Evolutionary conservation across 192 early-diverging fungal genomes (phyloP).

Genomic region (Coemansia sp.): DNA sequence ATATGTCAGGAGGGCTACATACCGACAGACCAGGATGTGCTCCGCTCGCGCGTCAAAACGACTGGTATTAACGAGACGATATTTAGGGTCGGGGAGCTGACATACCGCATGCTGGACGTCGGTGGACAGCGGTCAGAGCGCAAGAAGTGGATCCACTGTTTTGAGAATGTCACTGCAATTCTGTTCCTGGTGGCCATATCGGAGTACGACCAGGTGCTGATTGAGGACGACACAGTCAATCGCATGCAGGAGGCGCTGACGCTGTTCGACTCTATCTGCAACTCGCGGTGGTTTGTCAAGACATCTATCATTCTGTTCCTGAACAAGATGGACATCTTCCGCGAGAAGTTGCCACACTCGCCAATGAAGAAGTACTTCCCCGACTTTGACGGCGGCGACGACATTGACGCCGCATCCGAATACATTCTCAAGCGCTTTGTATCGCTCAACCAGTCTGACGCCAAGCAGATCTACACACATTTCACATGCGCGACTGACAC

Average conservation of each 20-base stretch:
- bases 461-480: slow-evolving; percentile 85
- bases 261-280: slow-evolving; percentile 97
- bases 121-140: slow-evolving; percentile 97
- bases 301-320: slow-evolving; percentile 98
- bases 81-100: slow-evolving; percentile 86
- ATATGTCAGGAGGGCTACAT: slow-evolving; percentile 77
- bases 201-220: slow-evolving; percentile 93
- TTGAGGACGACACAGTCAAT: slow-evolving; percentile 96
- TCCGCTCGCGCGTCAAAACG: slow-evolving; percentile 95
- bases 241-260: slow-evolving; percentile 96
- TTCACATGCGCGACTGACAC: slow-evolving; percentile 89
- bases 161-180: slow-evolving; percentile 95
- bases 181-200: slow-evolving; percentile 93
- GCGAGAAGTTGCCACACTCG: slow-evolving; percentile 78
- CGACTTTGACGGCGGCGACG: slow-evolving; percentile 75
- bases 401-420: slow-evolving; percentile 74
- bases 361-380: slow-evolving; percentile 88
- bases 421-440: slow-evolving; percentile 82
- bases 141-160: slow-evolving; percentile 99
- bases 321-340: slow-evolving; percentile 98
- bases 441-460: slow-evolving; percentile 70
- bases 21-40: slow-evolving; percentile 94
- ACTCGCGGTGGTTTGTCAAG: slow-evolving; percentile 93
- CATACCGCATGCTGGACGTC: slow-evolving; percentile 97
- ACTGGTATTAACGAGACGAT: slow-evolving; percentile 96